Evolutionary conservation across 345 rosid genomes (phyloP).

Genomic region (Cochlearia excelsa): DNA sequence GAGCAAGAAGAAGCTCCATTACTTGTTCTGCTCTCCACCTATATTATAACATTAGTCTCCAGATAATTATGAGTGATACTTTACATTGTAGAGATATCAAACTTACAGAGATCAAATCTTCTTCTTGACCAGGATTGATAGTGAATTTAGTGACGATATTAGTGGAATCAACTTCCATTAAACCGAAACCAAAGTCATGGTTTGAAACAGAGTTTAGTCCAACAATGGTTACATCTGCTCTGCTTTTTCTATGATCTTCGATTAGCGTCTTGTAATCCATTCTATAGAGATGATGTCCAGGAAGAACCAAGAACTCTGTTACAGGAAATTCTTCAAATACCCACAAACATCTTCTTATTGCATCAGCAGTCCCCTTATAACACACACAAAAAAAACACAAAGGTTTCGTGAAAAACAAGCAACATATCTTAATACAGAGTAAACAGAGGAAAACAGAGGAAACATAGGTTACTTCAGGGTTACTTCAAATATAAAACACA

Average conservation of each 20-base stretch:
- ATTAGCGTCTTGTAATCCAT: slow-evolving; percentile 75
- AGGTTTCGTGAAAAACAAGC: background rate
- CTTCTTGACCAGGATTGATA: slow-evolving; percentile 34
- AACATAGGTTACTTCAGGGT: slow-evolving; percentile 7
- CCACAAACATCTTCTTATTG: slow-evolving; percentile 83
- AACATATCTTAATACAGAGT: background rate
- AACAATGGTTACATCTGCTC: slow-evolving; percentile 58
- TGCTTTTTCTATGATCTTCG: slow-evolving; percentile 50
- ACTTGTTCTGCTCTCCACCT: slow-evolving; percentile 38
- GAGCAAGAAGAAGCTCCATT: slow-evolving; percentile 9
- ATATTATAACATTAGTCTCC: slow-evolving; percentile 29
- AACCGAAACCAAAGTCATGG: slow-evolving; percentile 52
- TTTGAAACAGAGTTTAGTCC: slow-evolving; percentile 44
- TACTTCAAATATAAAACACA: slow-evolving; percentile 17
- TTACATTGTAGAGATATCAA: slow-evolving; percentile 5
- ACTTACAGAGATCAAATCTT: slow-evolving; percentile 39
- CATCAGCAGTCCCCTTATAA: slow-evolving; percentile 79
- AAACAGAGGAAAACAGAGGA: background rate
- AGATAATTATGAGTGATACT: slow-evolving; percentile 29
- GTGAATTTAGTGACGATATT: slow-evolving; percentile 45
- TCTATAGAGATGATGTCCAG: slow-evolving; percentile 78
- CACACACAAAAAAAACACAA: background rate
- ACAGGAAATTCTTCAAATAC: slow-evolving; percentile 73
- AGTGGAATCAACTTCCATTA: slow-evolving; percentile 45
- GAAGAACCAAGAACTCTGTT: slow-evolving; percentile 66